A percentile compares a stretch with the other conserved stretches of the same genome.
These are phyloP conservation scores for Fusarium euwallaceae DNA, from an alignment of 2,329 filamentous ascomycete species.

Conservation along the genomic window DNA sequence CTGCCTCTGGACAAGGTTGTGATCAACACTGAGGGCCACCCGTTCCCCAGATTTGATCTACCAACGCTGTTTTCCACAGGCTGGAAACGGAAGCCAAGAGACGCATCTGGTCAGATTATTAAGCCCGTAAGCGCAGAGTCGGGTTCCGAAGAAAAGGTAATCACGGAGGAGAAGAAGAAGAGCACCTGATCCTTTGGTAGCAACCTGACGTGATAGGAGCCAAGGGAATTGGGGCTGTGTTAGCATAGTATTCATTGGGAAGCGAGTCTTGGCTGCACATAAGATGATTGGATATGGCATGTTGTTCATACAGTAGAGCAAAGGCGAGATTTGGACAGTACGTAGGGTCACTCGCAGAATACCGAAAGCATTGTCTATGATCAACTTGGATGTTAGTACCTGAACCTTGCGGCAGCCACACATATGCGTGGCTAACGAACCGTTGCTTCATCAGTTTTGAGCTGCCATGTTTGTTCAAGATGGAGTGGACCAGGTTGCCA, in stretches of 20 bases:
- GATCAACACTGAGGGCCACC: constrained; percentile 96
- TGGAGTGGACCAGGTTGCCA: constrained; percentile 13
- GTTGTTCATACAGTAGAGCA: constrained; percentile 7
- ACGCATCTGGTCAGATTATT: constrained; percentile 57
- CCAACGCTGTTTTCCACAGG: constrained; percentile 82
- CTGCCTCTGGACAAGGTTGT: constrained; percentile 89
- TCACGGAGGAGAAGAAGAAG: constrained; percentile 17
- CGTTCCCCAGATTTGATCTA: constrained; percentile 88
- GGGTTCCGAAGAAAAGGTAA: constrained; percentile 21
- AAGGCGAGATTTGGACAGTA: constrained; percentile 5
- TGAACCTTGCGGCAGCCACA: constrained; percentile 14
- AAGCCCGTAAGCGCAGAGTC: constrained; percentile 30
- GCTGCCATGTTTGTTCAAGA: constrained; percentile 33
- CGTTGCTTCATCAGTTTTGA: constrained; percentile 9
- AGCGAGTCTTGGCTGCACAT: constrained; percentile 16
- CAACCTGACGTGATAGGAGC: constrained; percentile 8
- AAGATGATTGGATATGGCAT: constrained; percentile 15
- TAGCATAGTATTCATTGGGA: constrained; percentile 10
- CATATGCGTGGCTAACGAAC: neutral
- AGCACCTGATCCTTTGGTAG: constrained; percentile 14
- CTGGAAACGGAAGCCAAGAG: constrained; percentile 79
- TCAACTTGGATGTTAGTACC: neutral
- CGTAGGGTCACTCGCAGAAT: neutral
- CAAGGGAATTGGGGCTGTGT: constrained; percentile 14
- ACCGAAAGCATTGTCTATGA: neutral